Base-by-base conservation (phyloP, 164 flowering plant species). In the Aristolochia fimbriata region DNA sequence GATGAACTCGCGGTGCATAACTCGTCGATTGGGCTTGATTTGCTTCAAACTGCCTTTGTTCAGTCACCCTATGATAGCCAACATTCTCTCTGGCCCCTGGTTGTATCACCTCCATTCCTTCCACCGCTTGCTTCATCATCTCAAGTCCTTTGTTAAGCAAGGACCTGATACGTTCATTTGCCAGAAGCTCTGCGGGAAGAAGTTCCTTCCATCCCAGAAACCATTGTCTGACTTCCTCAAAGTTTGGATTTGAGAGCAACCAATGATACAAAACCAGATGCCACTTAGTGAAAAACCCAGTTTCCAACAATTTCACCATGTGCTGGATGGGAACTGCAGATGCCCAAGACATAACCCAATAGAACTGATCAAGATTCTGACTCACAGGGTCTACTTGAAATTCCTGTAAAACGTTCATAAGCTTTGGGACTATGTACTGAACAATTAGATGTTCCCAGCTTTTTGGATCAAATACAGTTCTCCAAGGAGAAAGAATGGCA, bases 401-500 rank as follows among this genome's bases (percentile, higher is more conserved):
- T 17, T 83, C 89, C 49, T 81, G 88, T 76, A 93, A 56, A 7
- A 75, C 88, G 57, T 54, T 65, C 64, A 73, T 76, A 68, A 87
- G 72, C 65, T 87, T 89, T 16, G 97, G 97, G 59, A 93, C 72
- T 22, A 90, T 90, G 68, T 66, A 83, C 3, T 82, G 76, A 50
- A 77, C 85, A 75, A 93, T 80, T 10, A 93, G 80, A 4, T 78
- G 76, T 61, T 93, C 98, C 97, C 98, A 93, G 65, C 91, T 93
- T 20, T 71, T 70, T 3, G 87, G 61, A 78, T 88, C 98, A 72
- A 93, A 93, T 15, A 93, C 97, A 9, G 88, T 63, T 72, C 78
- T 86, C 98, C 97, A 93, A 17, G 97, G 98, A 5, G 94, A 83
- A 41, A 93, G 61, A 46, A 90, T 79, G n/a, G 85, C 62, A 57